Evolutionary conservation across 2,329 filamentous ascomycete species (phyloP).

Genomic region (Ascochyta pisi): DNA sequence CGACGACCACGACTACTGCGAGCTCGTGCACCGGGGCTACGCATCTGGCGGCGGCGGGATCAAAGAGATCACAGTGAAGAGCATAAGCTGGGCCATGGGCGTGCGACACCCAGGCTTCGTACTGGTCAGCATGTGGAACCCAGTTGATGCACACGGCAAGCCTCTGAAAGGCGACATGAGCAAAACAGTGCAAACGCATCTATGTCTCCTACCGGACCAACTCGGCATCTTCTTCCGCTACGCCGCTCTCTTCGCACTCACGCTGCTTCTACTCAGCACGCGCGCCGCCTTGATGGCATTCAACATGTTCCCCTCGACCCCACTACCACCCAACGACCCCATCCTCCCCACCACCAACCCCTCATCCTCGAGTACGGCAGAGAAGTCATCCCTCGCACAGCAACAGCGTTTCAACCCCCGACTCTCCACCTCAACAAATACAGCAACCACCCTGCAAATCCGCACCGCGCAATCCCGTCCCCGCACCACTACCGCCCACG

Average conservation of each 20-base stretch:
- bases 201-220: constrained; percentile 91
- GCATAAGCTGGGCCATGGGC: constrained; percentile 95
- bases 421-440: neutral
- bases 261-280: constrained; percentile 56
- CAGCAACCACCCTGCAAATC: constrained; percentile 30
- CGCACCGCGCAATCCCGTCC: constrained; percentile 39
- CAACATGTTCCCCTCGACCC: constrained; percentile 14
- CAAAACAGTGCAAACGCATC: constrained; percentile 80
- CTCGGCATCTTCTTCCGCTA: constrained; percentile 85
- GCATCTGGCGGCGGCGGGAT: constrained; percentile 64
- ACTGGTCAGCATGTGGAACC: constrained; percentile 91
- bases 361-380: neutral
- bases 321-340: constrained; percentile 16
- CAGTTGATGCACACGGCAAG: constrained; percentile 66
- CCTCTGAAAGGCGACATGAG: constrained; percentile 48
- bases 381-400: neutral
- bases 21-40: constrained; percentile 77
- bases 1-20: constrained; percentile 98
- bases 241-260: constrained; percentile 65
- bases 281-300: constrained; percentile 52
- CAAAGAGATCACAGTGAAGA: constrained; percentile 91
- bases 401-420: neutral
- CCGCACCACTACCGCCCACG: neutral
- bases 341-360: constrained; percentile 39
- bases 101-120: constrained; percentile 86